phyloP scores from a whole-genome alignment of 805 yeast species.

The Candida ovalis region DNA sequence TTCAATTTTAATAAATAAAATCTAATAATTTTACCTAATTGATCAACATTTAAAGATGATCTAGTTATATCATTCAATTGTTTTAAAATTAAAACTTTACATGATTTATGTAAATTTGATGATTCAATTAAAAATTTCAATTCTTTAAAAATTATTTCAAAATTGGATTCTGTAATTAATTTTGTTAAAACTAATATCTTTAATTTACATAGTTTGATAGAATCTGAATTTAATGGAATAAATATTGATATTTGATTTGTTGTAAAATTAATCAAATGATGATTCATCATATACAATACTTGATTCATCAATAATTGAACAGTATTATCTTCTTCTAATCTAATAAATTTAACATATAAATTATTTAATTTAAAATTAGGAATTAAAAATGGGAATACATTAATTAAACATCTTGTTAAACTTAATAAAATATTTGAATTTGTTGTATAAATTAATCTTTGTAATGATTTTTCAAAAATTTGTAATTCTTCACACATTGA shows the following conservation, averaged over 20 bases:
- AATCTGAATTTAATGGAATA: conserved; percentile 55
- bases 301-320: conserved; percentile 12
- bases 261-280: conserved; percentile 35
- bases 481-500: conserved; percentile 53
- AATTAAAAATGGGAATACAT: conserved; percentile 57
- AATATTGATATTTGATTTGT: conserved; percentile 41
- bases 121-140: conserved; percentile 51
- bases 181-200: conserved; percentile 62
- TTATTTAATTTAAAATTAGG: conserved; percentile 45
- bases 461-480: conserved; percentile 47
- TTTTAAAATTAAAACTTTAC: conserved; percentile 48
- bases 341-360: conserved; percentile 37
- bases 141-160: conserved; percentile 52
- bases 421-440: conserved; percentile 62
- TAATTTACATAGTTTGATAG: conserved; percentile 35
- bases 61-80: conserved; percentile 39
- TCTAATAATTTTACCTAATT: conserved; percentile 51
- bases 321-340: conserved; percentile 7
- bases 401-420: conserved; percentile 50
- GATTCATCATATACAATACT: conserved; percentile 24
- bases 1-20: conserved; percentile 54
- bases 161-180: conserved; percentile 51
- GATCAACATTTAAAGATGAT: conserved; percentile 32
- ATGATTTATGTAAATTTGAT: conserved; percentile 10
- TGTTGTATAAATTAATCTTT: conserved; percentile 43